Evolutionary conservation across 1,284 basidiomycete genomes (phyloP), one percentile per base, ranked within the genome.

Genomic region (Boletus subluridellus): DNA sequence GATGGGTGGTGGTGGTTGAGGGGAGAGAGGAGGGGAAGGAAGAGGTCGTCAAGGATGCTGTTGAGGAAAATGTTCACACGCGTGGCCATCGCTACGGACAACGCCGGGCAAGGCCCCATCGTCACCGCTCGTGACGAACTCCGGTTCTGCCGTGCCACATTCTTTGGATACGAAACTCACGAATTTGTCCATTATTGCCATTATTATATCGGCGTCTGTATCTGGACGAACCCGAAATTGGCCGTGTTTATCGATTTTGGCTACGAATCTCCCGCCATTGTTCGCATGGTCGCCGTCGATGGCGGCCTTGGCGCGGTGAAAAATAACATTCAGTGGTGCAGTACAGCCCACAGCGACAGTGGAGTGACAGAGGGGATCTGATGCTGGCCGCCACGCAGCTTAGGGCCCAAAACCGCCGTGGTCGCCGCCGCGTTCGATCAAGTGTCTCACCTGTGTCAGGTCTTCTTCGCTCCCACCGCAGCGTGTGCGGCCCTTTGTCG

Each of bases 31-130:
- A 65, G 65, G 68, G 63, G 58, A 70, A 63, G 66, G 66, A 66
- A 68, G 64, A 82, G 76, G 75, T 82, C 81, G 80, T 80, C 81
- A 82, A 82, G 81, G 76, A 80, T 78, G 73, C 79, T 80, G 82
- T 80, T 84, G 83, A 82, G 81, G 76, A 78, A 79, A 74, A 82
- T 80, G 82, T 81, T 84, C 82, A 78, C 83, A 84, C 82, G 83
- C 82, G 76, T 80, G 81, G 78, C 81, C 77, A 82, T 84, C 82
- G 83, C 82, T 82, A 84, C 83, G 83, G 83, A 82, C 82, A 83
- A 84, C 82, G 82, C 82, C 82, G 82, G 73, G 73, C 75, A 82
- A 82, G 80, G 81, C 79, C 74, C 79, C 79, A 82, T 83, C 81
- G 82, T 83, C 82, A 83, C 82, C 80, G 81, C 75, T 71, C 74